A percentile compares a stretch with the other conserved stretches of the same genome.
These are phyloP conservation scores for Incumbomyces delicatus DNA, from an alignment of 2,329 filamentous ascomycete species.

Conservation along the genomic window DNA sequence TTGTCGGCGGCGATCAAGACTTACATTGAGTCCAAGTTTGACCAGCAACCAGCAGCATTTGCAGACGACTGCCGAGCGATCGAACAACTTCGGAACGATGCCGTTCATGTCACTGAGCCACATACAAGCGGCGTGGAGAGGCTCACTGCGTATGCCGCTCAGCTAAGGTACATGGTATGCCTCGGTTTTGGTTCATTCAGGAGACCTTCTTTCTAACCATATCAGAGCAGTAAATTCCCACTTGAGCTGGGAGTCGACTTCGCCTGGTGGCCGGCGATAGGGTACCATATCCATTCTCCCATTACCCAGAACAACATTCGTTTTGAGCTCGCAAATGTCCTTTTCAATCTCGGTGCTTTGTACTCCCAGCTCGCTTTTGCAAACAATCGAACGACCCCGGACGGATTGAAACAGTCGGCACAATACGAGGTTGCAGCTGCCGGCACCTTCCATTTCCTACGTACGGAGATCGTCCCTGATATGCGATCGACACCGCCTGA, in stretches of 20 bases:
- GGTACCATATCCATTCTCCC: slow-evolving; percentile 59
- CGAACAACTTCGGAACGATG: slow-evolving; percentile 70
- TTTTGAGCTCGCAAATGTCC: slow-evolving; percentile 81
- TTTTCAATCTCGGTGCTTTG: slow-evolving; percentile 86
- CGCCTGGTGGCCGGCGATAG: slow-evolving; percentile 87
- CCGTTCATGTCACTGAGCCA: slow-evolving; percentile 79
- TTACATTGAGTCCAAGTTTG: slow-evolving; percentile 97
- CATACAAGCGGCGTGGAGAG: slow-evolving; percentile 79
- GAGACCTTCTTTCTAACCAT: not conserved
- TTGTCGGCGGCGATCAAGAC: slow-evolving; percentile 76
- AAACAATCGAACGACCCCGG: slow-evolving; percentile 64
- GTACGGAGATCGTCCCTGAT: slow-evolving; percentile 67
- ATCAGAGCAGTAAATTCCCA: slow-evolving; percentile 65
- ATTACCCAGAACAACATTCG: slow-evolving; percentile 56
- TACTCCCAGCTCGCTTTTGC: slow-evolving; percentile 86
- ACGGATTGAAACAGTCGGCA: slow-evolving; percentile 78
- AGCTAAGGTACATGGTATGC: slow-evolving; percentile 78
- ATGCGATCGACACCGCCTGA: slow-evolving; percentile 77
- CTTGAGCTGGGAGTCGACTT: slow-evolving; percentile 87
- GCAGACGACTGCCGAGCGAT: slow-evolving; percentile 77
- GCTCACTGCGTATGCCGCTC: slow-evolving; percentile 82
- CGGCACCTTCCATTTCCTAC: slow-evolving; percentile 71
- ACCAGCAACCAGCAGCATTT: slow-evolving; percentile 97
- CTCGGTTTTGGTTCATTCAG: too few relatives aligned
- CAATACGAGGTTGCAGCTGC: slow-evolving; percentile 85